Base-by-base conservation (phyloP, 371 early-diverging fungal genomes). In the Mortierella sp. region DNA sequence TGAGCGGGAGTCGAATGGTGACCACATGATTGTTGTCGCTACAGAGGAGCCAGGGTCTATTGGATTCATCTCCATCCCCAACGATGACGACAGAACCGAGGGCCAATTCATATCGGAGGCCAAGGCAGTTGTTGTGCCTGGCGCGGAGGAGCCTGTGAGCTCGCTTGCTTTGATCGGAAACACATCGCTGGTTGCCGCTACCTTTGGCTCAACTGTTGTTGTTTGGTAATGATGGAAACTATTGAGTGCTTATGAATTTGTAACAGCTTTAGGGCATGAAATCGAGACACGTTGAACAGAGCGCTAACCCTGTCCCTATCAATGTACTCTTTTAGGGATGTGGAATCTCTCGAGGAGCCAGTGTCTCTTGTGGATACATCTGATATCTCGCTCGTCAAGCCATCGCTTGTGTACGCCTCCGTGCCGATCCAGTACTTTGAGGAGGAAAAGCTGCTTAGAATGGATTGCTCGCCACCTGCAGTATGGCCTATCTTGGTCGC, bases 401-500 rank as follows among this genome's bases (percentile, higher is more conserved):
- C 77, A 8, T 5, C 14, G 37, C 40, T 80, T 40, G 43, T 83
- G 19, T 80, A 75, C 13, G 80, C 83, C 3, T 69, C 77, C 1
- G 77, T 83, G 3, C 83, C 83, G 48, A 5, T 50, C 24, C 51
- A 70, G n/a, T 83, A 74, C 40, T 77, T 80, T 55, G 55, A 79
- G n/a, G 59, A 76, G 24, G 76, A 72, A 57, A 46, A 71, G 46
- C 28, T 50, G 10, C 59, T 82, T 8, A 48, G 54, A 2, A 37
- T 37, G n/a, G 69, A 79, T 11, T 34, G 16, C n/a, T 11, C 76
- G n/a, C 53, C 61, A 19, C 67, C 72, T 1, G 74, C 77, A 10
- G 21, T 61, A 24, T 80, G 77, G 80, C 83, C 83, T 26, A 48
- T 83, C 24, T 26, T 83, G 59, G 37, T 61, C 0, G 76, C 76